A percentile compares a stretch with the other conserved stretches of the same genome.
These are phyloP conservation scores for Sporisorium reilianum DNA, from an alignment of 1,284 basidiomycete species.

Conservation along the genomic window DNA sequence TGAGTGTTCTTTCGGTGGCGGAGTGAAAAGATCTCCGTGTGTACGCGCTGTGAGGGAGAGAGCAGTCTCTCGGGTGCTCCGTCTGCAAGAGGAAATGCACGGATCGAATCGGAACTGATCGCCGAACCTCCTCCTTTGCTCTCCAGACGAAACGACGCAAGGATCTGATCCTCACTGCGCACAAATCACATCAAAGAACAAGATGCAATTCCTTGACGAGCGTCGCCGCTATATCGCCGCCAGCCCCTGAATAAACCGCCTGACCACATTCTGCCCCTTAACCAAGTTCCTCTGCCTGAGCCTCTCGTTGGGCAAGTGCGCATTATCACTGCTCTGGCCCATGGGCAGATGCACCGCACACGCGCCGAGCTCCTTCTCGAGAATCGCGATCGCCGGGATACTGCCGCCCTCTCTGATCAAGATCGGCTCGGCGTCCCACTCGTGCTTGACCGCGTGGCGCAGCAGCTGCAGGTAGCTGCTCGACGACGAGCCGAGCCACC, in stretches of 20 bases:
- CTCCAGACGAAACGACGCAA: constrained; percentile 10
- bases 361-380: constrained; percentile 85
- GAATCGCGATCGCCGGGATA: constrained; percentile 84
- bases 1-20: background rate
- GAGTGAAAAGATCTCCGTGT: background rate
- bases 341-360: constrained; percentile 87
- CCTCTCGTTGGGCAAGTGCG: constrained; percentile 86
- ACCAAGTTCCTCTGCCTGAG: constrained; percentile 81
- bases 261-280: constrained; percentile 40
- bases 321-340: constrained; percentile 80
- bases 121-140: background rate
- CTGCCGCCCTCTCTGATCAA: constrained; percentile 82
- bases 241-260: constrained; percentile 37
- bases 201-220: background rate
- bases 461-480: constrained; percentile 85
- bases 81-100: background rate
- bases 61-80: background rate
- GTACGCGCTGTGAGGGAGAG: background rate
- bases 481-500: constrained; percentile 92
- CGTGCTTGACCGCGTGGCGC: constrained; percentile 82
- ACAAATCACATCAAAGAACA: background rate
- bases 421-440: constrained; percentile 82
- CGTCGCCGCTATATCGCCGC: constrained; percentile 5
- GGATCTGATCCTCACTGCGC: background rate
- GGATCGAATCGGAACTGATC: background rate